phyloP scores from a whole-genome alignment of 345 rosid genomes.

The Limnanthes douglasii region DNA sequence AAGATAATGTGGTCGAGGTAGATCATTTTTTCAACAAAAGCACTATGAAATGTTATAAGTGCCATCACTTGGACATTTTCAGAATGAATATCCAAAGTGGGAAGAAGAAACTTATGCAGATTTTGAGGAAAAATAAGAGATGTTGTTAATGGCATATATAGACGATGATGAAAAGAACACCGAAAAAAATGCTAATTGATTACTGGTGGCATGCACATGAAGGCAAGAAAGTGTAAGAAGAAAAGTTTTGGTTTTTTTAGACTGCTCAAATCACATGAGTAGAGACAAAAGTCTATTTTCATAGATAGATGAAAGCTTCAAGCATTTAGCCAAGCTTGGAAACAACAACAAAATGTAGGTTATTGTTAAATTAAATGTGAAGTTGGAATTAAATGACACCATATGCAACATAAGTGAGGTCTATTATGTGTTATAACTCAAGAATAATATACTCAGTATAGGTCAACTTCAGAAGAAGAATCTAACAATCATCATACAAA shows the following conservation, averaged over 20 bases:
- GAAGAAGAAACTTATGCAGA: too few relatives aligned
- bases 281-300: background rate
- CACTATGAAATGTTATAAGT: background rate
- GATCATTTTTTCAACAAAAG: background rate
- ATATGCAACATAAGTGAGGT: background rate
- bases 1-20: too few relatives aligned
- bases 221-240: background rate
- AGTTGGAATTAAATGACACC: background rate
- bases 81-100: too few relatives aligned
- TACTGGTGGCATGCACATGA: background rate
- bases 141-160: background rate
- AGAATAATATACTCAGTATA: too few relatives aligned
- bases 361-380: background rate
- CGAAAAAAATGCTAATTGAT: background rate
- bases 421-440: background rate
- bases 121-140: background rate
- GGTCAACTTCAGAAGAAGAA: background rate
- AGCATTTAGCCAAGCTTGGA: background rate
- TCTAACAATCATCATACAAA: too few relatives aligned
- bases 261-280: slow-evolving; percentile 2
- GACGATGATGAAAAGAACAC: background rate
- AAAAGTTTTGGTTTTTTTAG: background rate
- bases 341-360: slow-evolving; percentile 1
- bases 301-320: background rate
- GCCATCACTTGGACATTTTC: background rate